phyloP scores from a whole-genome alignment of 495 filamentous ascomycete genomes.

The Parathielavia appendiculata region DNA sequence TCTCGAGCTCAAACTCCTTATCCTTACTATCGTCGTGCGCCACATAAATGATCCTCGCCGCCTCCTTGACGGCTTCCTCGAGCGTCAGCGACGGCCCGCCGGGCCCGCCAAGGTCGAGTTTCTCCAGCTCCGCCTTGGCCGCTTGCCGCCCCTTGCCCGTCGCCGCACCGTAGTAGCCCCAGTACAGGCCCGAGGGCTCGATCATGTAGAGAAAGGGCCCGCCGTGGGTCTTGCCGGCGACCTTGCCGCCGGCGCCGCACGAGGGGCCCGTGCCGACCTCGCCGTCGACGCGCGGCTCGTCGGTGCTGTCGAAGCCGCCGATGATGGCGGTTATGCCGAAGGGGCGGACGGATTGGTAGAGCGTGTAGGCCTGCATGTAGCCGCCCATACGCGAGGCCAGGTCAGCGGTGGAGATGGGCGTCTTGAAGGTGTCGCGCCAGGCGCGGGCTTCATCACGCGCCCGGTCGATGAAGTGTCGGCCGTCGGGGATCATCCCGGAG shows the following conservation, averaged over 20 bases:
- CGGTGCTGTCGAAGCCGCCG: constrained; percentile 85
- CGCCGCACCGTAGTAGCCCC: constrained; percentile 97
- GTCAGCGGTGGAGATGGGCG: constrained; percentile 78
- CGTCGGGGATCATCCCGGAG: constrained; percentile 89
- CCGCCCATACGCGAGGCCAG: constrained; percentile 86
- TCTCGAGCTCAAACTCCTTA: constrained; percentile 98
- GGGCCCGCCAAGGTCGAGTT: constrained; percentile 76
- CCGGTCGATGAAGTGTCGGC: constrained; percentile 88
- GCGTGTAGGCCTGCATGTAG: constrained; percentile 94
- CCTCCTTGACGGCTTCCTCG: constrained; percentile 87
- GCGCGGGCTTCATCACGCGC: constrained; percentile 86
- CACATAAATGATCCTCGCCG: constrained; percentile 90
- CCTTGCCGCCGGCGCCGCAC: constrained; percentile 74
- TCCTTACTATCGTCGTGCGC: constrained; percentile 96
- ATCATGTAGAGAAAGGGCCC: constrained; percentile 97
- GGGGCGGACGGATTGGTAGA: constrained; percentile 91
- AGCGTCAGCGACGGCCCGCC: constrained; percentile 54
- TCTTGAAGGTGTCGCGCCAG: constrained; percentile 87
- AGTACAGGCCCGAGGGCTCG: constrained; percentile 92
- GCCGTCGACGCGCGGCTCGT: constrained; percentile 73
- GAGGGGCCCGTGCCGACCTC: constrained; percentile 76
- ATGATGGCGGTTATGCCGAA: constrained; percentile 95
- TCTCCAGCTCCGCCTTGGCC: constrained; percentile 96
- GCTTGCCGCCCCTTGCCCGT: constrained; percentile 94
- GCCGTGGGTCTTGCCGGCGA: constrained; percentile 66